Evolutionary conservation across 2,329 filamentous ascomycete species (phyloP).

Genomic region (Leptographium procerum): DNA sequence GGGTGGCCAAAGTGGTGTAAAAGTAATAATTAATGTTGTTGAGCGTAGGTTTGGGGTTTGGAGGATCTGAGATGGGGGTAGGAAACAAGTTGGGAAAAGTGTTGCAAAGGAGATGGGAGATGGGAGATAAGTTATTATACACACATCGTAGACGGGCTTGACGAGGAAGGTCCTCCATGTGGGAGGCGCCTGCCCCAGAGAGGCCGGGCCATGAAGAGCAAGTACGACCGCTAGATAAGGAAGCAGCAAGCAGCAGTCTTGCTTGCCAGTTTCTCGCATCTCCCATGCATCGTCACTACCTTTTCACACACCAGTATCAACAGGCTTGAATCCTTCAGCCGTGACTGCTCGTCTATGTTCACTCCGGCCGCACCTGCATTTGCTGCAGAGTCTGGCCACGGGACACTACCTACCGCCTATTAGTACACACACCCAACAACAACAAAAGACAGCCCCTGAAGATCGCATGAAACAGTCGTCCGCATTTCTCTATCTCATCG

Average conservation of each 20-base stretch:
- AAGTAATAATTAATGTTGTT: not conserved
- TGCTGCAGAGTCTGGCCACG: not conserved
- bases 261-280: too few species aligned
- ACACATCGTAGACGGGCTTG: not conserved
- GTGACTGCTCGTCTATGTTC: conserved; percentile 3
- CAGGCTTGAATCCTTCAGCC: not conserved
- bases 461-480: not conserved
- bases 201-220: too few species aligned
- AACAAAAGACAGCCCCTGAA: not conserved
- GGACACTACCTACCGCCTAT: not conserved
- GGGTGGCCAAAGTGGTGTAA: not conserved
- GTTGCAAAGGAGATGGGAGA: not conserved
- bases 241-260: too few species aligned
- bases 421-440: conserved; percentile 5
- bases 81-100: not conserved
- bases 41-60: not conserved
- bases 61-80: not conserved
- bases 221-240: not conserved
- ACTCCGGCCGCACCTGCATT: not conserved
- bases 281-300: too few species aligned
- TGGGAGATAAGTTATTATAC: too few species aligned
- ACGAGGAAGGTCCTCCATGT: not conserved
- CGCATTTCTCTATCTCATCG: not conserved
- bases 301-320: not conserved
- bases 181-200: not conserved